Conservation (phyloP, 2,329 filamentous ascomycete genomes). For the Colletotrichum lini region DNA sequence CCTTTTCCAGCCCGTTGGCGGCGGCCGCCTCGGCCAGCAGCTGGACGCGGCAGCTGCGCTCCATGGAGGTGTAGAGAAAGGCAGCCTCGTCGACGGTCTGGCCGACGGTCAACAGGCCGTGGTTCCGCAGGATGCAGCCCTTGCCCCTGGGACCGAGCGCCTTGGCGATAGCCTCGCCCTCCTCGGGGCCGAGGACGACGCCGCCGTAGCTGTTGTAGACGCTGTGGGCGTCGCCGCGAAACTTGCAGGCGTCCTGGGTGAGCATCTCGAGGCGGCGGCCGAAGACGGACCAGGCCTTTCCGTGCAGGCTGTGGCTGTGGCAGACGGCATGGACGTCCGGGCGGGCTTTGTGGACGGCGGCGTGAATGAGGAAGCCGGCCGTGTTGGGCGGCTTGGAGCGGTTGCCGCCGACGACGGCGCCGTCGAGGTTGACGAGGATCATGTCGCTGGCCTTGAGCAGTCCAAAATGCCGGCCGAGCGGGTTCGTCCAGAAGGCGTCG, state of each 20-base stretch:
- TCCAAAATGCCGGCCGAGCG: constrained; percentile 76
- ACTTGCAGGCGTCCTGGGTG: constrained; percentile 74
- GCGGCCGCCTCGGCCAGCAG: constrained; percentile 70
- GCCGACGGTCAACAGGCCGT: constrained; percentile 79
- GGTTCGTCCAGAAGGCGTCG: constrained; percentile 78
- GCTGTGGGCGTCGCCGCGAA: constrained; percentile 73
- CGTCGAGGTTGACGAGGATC: constrained; percentile 73
- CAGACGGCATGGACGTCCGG: constrained; percentile 77
- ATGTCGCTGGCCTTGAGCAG: constrained; percentile 77
- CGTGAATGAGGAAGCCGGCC: constrained; percentile 79
- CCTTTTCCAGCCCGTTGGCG: constrained; percentile 51
- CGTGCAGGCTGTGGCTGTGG: constrained; percentile 75
- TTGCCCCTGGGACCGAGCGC: constrained; percentile 72
- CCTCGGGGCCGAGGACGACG: constrained; percentile 70
- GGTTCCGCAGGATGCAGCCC: constrained; percentile 77
- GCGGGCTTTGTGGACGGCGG: constrained; percentile 75
- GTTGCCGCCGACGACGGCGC: constrained; percentile 76
- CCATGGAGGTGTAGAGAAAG: constrained; percentile 77
- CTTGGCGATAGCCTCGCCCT: constrained; percentile 74
- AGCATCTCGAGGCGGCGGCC: constrained; percentile 76
- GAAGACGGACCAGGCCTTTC: constrained; percentile 78
- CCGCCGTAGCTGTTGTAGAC: constrained; percentile 72
- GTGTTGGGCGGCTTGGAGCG: constrained; percentile 72
- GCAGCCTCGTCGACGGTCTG: constrained; percentile 81
- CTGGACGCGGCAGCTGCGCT: constrained; percentile 77